phyloP scores from a whole-genome alignment of 306 rosid genomes.

The Aeschynomene evenia region DNA sequence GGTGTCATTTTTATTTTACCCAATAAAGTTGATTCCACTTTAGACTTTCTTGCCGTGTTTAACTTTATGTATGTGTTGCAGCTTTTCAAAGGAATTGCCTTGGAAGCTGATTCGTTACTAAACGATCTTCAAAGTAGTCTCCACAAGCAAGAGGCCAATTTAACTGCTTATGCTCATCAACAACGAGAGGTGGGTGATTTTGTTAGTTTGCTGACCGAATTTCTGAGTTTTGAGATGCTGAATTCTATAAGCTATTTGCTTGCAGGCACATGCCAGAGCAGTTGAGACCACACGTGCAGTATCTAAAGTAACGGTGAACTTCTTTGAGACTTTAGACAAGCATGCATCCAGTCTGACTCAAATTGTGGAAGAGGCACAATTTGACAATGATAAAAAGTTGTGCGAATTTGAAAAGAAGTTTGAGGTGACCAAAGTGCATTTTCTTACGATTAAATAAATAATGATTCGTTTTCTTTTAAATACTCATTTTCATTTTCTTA shows the following conservation, averaged over 20 bases:
- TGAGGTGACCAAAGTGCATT: conserved; percentile 60
- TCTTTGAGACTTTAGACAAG: conserved; percentile 73
- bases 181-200: conserved; percentile 73
- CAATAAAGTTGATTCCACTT: neutral
- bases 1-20: neutral
- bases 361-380: conserved; percentile 84
- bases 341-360: conserved; percentile 83
- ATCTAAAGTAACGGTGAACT: conserved; percentile 83
- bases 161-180: conserved; percentile 80
- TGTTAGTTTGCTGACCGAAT: conserved; percentile 12
- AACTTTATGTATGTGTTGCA: conserved; percentile 50
- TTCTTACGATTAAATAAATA: conserved; percentile 15
- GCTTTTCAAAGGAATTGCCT: conserved; percentile 91
- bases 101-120: conserved; percentile 85
- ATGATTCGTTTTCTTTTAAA: neutral
- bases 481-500: neutral
- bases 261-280: conserved; percentile 93
- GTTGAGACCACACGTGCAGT: conserved; percentile 80
- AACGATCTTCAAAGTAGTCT: conserved; percentile 88
- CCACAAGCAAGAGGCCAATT: conserved; percentile 84
- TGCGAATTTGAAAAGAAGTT: conserved; percentile 88
- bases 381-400: conserved; percentile 72
- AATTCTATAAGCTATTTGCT: conserved; percentile 19
- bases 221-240: conserved; percentile 23
- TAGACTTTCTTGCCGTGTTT: conserved; percentile 24